Base-by-base conservation (phyloP, 768 basidiomycete species). In the Pleurotus pulmonarius region DNA sequence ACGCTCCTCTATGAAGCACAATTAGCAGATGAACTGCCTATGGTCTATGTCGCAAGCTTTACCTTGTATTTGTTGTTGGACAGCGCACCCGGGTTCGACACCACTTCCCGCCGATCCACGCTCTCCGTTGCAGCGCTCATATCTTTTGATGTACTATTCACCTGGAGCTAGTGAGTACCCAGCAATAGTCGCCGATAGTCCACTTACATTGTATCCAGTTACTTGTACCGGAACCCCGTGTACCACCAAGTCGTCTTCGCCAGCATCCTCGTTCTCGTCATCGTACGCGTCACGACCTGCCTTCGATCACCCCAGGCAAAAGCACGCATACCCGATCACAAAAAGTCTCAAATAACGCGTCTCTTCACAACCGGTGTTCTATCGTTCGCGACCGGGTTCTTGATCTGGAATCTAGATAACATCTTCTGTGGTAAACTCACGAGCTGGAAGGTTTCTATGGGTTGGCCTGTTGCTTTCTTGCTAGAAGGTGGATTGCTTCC, bases 381-480 rank as follows among this genome's bases (percentile, higher is more conserved):
- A 1, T 69, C 80, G 7, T 92, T 91, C 63, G 72, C 76, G 0
- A 62, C 83, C 5, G 90, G 87, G 0, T 92, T 91, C 65, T 66
- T 83, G 11, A 71, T 90, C 20, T 92, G 89, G 90, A 93, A 92
- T 64, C 60, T 92, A 59, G 90, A 93, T 66, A 92, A 91, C 61
- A 75, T 87, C 7, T 90, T 86, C 61, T 93, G 90, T 65, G 73
- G 74, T 51, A 67, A 69, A 13, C 62, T 88, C 46, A 87, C 84
- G 7, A 57, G 62, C 7, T 82, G 81, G 79, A 88, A 87, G 64
- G 64, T 75, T 2, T 51, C 60, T 6, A 45, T 87, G 7, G 85
- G 86, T 0, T 88, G 85, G 85, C 87, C 87, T 6, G 57, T 65
- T 11, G 86, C 86, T 5, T 88, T 89, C 63, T 58, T 87, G 18